Evolutionary conservation across 306 rosid genomes (phyloP), one percentile per base, ranked within the genome.

Genomic region (Amphicarpaea edgeworthii): DNA sequence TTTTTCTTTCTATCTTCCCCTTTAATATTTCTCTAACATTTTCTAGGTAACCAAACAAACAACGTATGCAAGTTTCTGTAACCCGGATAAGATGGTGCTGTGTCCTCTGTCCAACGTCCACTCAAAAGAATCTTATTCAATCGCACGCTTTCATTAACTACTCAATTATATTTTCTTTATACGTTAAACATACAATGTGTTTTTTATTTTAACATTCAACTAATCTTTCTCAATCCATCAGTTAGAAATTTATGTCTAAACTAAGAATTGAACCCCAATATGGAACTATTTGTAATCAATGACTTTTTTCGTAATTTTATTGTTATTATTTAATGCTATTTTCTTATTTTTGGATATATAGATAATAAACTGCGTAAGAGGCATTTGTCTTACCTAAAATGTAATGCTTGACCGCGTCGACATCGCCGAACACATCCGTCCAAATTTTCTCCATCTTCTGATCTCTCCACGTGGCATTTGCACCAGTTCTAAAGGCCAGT

Each of bases 381-480:
- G 74, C 71, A 37, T 76, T 79, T 62, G 84, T 64, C 84, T 78
- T 66, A 55, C 42, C 59, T 73, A n/a, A 83, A 88, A 82, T 80
- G 57, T 75, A 82, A 88, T 80, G 82, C 83, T 88, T 87, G 90
- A 86, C 86, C 74, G 85, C 85, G 90, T 86, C 88, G 85, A 88
- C 88, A 88, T 73, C 80, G 90, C 92, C 88, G 78, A 79, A 68
- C 91, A 85, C 2, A 72, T 82, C 83, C 82, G 70, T 85, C 90
- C 94, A 86, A 86, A 86, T 40, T 64, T 76, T 30, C 81, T 59
- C 59, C 57, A 73, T 72, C 82, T 72, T 76, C 63, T 78, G 50
- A 32, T 87, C 84, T 75, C 89, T 88, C 94, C 97, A 93, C 93
- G 96, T 94, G 98, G 94, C 90, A 76, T 4, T 79, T 50, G 0